Conservation (phyloP, 2,329 filamentous ascomycete genomes). For the Exutisphaerella laricina region DNA sequence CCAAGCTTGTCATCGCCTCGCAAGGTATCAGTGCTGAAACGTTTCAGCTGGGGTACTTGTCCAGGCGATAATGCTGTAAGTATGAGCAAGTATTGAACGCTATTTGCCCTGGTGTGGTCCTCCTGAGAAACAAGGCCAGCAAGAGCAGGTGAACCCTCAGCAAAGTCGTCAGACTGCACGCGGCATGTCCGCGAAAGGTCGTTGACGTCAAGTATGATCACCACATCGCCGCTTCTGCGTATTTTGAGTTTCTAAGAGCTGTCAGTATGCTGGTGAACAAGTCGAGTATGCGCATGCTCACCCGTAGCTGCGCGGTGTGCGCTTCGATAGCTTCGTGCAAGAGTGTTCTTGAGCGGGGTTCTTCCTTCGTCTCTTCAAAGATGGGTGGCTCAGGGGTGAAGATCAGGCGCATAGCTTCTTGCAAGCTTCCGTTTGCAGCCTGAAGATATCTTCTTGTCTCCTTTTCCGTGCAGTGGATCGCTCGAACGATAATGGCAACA, state of each 20-base stretch:
- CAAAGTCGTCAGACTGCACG: slow-evolving; percentile 1
- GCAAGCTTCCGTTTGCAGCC: neutral
- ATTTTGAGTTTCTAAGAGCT: slow-evolving; percentile 5
- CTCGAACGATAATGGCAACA: neutral
- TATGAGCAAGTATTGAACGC: no score
- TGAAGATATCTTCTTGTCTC: neutral
- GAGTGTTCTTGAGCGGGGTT: slow-evolving; percentile 5
- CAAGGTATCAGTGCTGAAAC: no score
- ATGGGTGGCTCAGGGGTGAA: neutral
- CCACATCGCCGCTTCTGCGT: slow-evolving; percentile 8
- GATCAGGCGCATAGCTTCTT: neutral
- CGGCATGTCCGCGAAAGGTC: slow-evolving; percentile 8
- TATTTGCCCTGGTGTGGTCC: no score
- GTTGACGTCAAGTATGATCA: slow-evolving; percentile 7
- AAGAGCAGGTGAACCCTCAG: slow-evolving; percentile 1
- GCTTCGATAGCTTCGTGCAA: slow-evolving; percentile 11
- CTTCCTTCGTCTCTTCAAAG: neutral
- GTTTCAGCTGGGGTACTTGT: no score
- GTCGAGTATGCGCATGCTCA: neutral
- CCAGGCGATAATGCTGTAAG: no score
- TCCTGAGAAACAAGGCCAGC: no score
- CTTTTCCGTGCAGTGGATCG: neutral
- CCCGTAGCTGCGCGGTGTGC: neutral
- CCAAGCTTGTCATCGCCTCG: no score
- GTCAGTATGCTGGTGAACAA: neutral